These are phyloP conservation scores for Torulaspora microellipsoides DNA, from an alignment of 805 yeast genomes.

Conservation along the genomic window DNA sequence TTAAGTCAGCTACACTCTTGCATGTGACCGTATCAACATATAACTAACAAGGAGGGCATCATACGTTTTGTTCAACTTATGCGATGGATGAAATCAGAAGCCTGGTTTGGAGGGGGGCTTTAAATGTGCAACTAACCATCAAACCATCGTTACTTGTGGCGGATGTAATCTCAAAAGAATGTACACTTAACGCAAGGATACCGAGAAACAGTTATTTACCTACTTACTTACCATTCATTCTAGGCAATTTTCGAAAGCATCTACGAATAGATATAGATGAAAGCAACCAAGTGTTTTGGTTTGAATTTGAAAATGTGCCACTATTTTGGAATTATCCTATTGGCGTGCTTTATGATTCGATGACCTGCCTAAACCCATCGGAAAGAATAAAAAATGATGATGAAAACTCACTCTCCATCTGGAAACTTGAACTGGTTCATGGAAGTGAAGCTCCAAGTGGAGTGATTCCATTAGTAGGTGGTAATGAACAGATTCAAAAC, in stretches of 20 bases:
- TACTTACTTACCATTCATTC: slow-evolving; percentile 36
- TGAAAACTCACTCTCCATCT: slow-evolving; percentile 33
- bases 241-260: slow-evolving; percentile 37
- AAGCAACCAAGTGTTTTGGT: slow-evolving; percentile 47
- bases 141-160: slow-evolving; percentile 15
- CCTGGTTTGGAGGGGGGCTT: slow-evolving; percentile 50
- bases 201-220: slow-evolving; percentile 53
- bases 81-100: slow-evolving; percentile 35
- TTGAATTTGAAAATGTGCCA: slow-evolving; percentile 60
- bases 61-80: too few species aligned
- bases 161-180: slow-evolving; percentile 18
- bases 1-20: too few species aligned
- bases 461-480: slow-evolving; percentile 41
- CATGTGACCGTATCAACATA: background rate
- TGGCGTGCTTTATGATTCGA: slow-evolving; percentile 60
- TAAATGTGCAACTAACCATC: slow-evolving; percentile 42
- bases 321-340: slow-evolving; percentile 74
- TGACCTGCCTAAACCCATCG: slow-evolving; percentile 39
- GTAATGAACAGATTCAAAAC: slow-evolving; percentile 33
- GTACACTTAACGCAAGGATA: slow-evolving; percentile 22
- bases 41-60: background rate
- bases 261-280: slow-evolving; percentile 29
- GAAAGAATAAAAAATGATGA: slow-evolving; percentile 12
- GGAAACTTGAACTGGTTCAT: slow-evolving; percentile 45
- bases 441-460: slow-evolving; percentile 41